phyloP scores from a whole-genome alignment of 176 grass and related monocot genomes.

The Aegilops sharonensis region DNA sequence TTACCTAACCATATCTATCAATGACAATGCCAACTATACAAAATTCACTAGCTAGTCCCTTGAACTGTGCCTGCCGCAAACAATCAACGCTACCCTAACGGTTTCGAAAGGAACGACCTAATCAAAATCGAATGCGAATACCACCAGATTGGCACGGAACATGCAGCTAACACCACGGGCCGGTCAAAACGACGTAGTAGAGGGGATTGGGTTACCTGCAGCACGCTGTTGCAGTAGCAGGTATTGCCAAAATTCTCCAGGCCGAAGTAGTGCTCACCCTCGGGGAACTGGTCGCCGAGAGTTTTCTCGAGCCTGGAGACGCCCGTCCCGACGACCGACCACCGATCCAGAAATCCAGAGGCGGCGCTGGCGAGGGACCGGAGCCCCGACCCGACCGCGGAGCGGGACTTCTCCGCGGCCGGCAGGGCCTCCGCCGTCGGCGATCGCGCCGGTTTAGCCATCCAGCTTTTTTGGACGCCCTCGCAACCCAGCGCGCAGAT shows the following conservation, averaged over 20 bases:
- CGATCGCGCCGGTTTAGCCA: conserved; percentile 46
- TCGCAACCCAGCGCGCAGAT: neutral
- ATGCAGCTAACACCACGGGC: neutral
- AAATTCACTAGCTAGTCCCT: too few species aligned
- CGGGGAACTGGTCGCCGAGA: conserved; percentile 87
- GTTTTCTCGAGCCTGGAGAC: conserved; percentile 92
- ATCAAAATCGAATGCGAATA: neutral
- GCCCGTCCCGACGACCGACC: conserved; percentile 62
- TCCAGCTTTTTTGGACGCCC: neutral
- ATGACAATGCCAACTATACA: too few species aligned
- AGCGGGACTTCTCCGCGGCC: conserved; percentile 43
- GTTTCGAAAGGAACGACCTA: conserved; percentile 5
- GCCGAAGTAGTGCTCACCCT: conserved; percentile 94
- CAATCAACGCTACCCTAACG: neutral
- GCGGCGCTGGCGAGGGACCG: conserved; percentile 72
- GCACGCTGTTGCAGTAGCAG: conserved; percentile 98
- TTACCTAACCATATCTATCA: too few species aligned
- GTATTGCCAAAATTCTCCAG: conserved; percentile 99
- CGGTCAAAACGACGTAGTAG: neutral
- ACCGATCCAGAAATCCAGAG: conserved; percentile 71
- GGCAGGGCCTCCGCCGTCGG: conserved; percentile 39
- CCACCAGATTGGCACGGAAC: conserved; percentile 1
- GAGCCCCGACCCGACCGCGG: conserved; percentile 56
- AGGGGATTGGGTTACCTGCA: conserved; percentile 54
- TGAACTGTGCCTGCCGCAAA: neutral